phyloP scores from a whole-genome alignment of 768 basidiomycete genomes.

The Serendipita sp. region DNA sequence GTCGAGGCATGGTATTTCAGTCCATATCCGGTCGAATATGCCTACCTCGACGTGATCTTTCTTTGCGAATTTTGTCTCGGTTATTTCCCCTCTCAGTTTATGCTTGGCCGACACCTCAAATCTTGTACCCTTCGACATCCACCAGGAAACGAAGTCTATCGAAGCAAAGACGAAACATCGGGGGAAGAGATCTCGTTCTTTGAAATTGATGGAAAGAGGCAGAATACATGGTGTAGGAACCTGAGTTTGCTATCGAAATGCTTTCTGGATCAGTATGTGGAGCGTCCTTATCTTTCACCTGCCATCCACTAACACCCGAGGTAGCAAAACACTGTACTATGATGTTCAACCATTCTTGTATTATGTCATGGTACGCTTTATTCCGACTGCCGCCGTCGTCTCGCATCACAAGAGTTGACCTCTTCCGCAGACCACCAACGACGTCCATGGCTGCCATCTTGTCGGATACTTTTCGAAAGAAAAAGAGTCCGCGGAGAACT shows the following conservation, averaged over 20 bases:
- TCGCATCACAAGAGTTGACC: constrained; percentile 10
- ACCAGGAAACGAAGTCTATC: constrained; percentile 98
- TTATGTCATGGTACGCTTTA: constrained; percentile 78
- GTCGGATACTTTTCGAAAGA: constrained; percentile 99
- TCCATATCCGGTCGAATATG: constrained; percentile 96
- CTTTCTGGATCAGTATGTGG: constrained; percentile 87
- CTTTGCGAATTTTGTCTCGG: constrained; percentile 97
- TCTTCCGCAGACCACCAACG: constrained; percentile 49
- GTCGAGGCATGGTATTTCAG: constrained; percentile 99
- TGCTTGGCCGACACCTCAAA: constrained; percentile 79
- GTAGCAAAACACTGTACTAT: constrained; percentile 94
- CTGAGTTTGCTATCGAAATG: constrained; percentile 92
- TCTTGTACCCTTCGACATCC: constrained; percentile 88
- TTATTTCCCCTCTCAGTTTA: constrained; percentile 80
- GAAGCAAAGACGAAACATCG: constrained; percentile 18
- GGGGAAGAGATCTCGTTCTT: constrained; percentile 95
- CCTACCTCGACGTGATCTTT: constrained; percentile 86
- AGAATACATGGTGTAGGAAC: constrained; percentile 93
- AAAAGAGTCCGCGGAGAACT: constrained; percentile 94
- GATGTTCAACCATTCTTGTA: constrained; percentile 99
- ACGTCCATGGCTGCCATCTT: constrained; percentile 80
- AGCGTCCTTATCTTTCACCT: constrained; percentile 12
- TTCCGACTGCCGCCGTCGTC: not conserved
- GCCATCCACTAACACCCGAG: constrained; percentile 11
- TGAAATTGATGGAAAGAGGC: constrained; percentile 94